Conservation (phyloP, 2,329 filamentous ascomycete genomes). For the Colletotrichum eremochloae region DNA sequence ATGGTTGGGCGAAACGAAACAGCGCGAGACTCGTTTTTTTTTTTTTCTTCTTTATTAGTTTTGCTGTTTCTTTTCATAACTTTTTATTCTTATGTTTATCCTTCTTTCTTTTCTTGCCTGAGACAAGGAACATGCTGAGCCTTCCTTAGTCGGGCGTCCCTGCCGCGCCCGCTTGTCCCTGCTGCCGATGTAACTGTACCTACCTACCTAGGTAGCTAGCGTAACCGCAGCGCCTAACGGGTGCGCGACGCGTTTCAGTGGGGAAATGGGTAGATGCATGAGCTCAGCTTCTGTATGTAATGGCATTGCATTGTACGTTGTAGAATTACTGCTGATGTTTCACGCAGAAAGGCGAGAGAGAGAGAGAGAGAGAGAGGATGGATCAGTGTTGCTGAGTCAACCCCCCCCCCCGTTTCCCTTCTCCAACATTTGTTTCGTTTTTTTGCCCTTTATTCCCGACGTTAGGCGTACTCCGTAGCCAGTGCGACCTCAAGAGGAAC, state of each 20-base stretch:
- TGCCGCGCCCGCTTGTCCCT: no score
- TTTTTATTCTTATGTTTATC: background rate
- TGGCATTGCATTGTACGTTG: background rate
- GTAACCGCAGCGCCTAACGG: no score
- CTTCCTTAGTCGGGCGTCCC: no score
- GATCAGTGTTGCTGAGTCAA: background rate
- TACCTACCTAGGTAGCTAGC: no score
- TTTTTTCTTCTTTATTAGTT: background rate
- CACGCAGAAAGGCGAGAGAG: background rate
- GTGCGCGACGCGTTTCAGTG: no score
- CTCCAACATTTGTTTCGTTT: constrained; percentile 10
- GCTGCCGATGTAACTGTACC: no score
- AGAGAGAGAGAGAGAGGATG: background rate
- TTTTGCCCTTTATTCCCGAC: background rate
- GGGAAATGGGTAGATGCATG: no score
- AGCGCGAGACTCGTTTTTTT: background rate
- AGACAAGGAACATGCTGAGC: no score
- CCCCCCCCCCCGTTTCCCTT: background rate
- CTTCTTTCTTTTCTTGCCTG: background rate
- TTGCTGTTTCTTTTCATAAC: no score
- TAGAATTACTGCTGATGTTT: background rate
- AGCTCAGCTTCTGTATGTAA: no score
- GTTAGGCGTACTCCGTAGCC: background rate
- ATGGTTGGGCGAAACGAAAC: background rate
- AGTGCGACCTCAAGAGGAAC: no score